These are phyloP conservation scores for Arthrobotrys entomopaga DNA, from an alignment of 2,329 filamentous ascomycete genomes.

Conservation along the genomic window DNA sequence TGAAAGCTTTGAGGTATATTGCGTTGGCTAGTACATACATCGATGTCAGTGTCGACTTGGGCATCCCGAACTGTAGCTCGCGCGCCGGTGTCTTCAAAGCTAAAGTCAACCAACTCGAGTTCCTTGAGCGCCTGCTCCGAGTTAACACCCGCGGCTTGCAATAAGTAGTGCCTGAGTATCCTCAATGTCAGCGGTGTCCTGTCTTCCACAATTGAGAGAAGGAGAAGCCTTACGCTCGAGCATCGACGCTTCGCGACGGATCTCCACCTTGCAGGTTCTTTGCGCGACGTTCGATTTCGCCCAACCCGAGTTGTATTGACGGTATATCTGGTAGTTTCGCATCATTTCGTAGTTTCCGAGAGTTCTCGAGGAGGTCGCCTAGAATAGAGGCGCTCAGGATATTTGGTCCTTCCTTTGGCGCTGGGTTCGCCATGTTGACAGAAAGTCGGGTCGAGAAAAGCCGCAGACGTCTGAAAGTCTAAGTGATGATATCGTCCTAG, in stretches of 20 bases:
- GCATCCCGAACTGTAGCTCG: conserved; percentile 58
- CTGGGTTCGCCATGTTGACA: conserved; percentile 44
- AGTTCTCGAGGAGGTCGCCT: conserved; percentile 59
- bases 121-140: conserved; percentile 86
- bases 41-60: conserved; percentile 73
- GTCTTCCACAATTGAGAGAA: conserved; percentile 57
- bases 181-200: conserved; percentile 66
- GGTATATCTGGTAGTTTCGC: conserved; percentile 82
- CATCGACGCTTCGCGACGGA: conserved; percentile 66
- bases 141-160: conserved; percentile 92
- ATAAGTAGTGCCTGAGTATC: conserved; percentile 79
- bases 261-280: conserved; percentile 78
- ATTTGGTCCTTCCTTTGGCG: conserved; percentile 41
- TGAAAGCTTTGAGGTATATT: conserved; percentile 55
- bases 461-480: background rate
- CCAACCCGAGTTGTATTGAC: conserved; percentile 86
- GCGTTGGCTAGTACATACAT: conserved; percentile 61
- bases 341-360: conserved; percentile 63
- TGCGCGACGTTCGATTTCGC: conserved; percentile 81
- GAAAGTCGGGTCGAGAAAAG: background rate
- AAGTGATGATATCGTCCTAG: conserved; percentile 2
- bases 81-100: conserved; percentile 64
- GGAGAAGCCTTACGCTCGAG: conserved; percentile 66
- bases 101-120: conserved; percentile 78
- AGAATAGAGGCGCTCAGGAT: conserved; percentile 55